Evolutionary conservation across 2,329 filamentous ascomycete genomes (phyloP), one percentile per base, ranked within the genome.

Genomic region (Stromatinia cepivora): DNA sequence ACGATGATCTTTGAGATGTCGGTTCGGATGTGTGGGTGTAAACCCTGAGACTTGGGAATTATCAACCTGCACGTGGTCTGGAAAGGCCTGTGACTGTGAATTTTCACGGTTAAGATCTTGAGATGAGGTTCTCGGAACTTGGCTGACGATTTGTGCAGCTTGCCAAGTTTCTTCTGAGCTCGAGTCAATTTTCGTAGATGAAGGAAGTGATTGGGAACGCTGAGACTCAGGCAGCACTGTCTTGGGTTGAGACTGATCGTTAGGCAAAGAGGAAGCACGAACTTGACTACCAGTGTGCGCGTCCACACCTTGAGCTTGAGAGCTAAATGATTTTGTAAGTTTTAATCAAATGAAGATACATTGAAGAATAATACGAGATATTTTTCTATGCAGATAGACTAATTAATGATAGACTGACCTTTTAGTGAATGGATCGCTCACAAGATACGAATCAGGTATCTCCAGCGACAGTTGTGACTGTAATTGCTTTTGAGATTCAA

Each of bases 121-220:
- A 28, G 46, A 58, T 36, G n/a, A 58, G n/a, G n/a, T 17, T 50
- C 28, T 42, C 28, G 39, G 68, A 28, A 67, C 7, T 59, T 57
- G 66, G n/a, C 70, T 71, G 15, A 67, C 65, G 5, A 67, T 56
- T 69, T 70, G 64, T 46, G 72, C 66, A 53, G 70, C 59, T 61
- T 73, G 66, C 69, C 72, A 72, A 68, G 48, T 68, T 39, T 58
- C 52, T 39, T 69, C 71, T 42, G 70, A 66, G 25, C 64, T 70
- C 20, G 66, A 70, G 10, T 67, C 13, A 31, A 52, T n/a, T n/a
- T 28, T 45, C 25, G 69, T 48, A 25, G 22, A 62, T 36, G 65
- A 28, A 17, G 66, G 68, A 17, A 42, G 22, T 50, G 68, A 67
- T n/a, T 68, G 66, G 36, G 48, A 56, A 25, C 48, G 66, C 36